Base-by-base conservation (phyloP, 768 basidiomycete genomes). In the Leccinum broughii region DNA sequence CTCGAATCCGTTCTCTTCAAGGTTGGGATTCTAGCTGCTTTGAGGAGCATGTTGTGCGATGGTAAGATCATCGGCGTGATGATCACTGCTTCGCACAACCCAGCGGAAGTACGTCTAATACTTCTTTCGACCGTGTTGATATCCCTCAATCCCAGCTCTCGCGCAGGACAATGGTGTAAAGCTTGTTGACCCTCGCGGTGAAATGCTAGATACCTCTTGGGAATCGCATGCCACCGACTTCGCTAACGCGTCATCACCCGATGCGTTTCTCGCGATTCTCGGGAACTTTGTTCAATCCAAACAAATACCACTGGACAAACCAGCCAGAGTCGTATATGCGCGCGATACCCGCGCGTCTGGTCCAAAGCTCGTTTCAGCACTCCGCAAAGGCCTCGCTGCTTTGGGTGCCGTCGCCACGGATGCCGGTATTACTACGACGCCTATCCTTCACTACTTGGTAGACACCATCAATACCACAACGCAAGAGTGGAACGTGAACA, bases 1-100 rank as follows among this genome's bases (percentile, higher is more conserved):
- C 82, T 98, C 30, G 93, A 95, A 68, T 90, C 90, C 10, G 94
- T 96, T n/a, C 81, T 99, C 64, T 98, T 97, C 78, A 85, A 95
- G 65, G 89, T 96, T 14, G 97, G 93, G 11, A 77, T 98, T 44
- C 78, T 99, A 17, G 97, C 97, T 50, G 92, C 84, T 6, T 80
- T 99, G 54, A 80, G 97, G 59, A 98, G 95, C 77, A 97, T 90
- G 79, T 88, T 85, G 63, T 81, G 95, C n/a, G 88, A 89, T 70
- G 94, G 97, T 28, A 90, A 88, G 71, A 89, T 88, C 26, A 90
- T 99, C 67, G 97, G 97, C 15, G 92, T 98, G 22, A 98, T 99
- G 97, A 89, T 99, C 71, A 99, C 97, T 39, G 97, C 97, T 3
- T 96, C 94, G n/a, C 97, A 99, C 76, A 99, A 99, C 73, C 96